phyloP scores from a whole-genome alignment of 768 basidiomycete genomes.

The Lactifluus echinatus region DNA sequence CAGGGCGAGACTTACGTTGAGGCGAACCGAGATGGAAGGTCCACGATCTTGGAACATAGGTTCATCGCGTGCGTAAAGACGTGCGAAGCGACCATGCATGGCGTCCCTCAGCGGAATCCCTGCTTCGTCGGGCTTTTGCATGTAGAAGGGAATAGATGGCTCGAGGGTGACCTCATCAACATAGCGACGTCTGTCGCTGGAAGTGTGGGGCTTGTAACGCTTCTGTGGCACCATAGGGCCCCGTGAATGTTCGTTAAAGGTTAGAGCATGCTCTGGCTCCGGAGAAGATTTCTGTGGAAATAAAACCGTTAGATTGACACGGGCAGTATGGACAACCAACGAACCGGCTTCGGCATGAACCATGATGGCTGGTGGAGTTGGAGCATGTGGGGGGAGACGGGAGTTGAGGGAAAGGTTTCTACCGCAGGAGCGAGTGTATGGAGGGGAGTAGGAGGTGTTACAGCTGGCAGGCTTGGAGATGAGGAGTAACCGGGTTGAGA shows the following conservation, averaged over 20 bases:
- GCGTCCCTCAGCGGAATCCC: slow-evolving; percentile 61
- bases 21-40: slow-evolving; percentile 70
- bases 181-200: slow-evolving; percentile 67
- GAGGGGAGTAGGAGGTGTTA: slow-evolving; percentile 14
- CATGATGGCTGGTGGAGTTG: neutral
- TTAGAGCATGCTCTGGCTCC: slow-evolving; percentile 13
- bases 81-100: slow-evolving; percentile 47
- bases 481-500: slow-evolving; percentile 11
- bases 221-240: slow-evolving; percentile 48
- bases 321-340: neutral
- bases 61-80: slow-evolving; percentile 50
- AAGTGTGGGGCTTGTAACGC: slow-evolving; percentile 70
- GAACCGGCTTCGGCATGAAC: neutral
- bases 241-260: slow-evolving; percentile 24
- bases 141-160: slow-evolving; percentile 54
- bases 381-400: slow-evolving; percentile 8
- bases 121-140: slow-evolving; percentile 42
- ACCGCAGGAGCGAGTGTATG: neutral
- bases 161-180: slow-evolving; percentile 62
- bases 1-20: slow-evolving; percentile 43
- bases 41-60: slow-evolving; percentile 64
- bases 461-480: slow-evolving; percentile 8
- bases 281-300: neutral
- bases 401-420: neutral
- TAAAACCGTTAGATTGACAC: neutral